These are phyloP conservation scores for Domatiomyces catenatus DNA, from an alignment of 2,329 filamentous ascomycete genomes.

Conservation along the genomic window DNA sequence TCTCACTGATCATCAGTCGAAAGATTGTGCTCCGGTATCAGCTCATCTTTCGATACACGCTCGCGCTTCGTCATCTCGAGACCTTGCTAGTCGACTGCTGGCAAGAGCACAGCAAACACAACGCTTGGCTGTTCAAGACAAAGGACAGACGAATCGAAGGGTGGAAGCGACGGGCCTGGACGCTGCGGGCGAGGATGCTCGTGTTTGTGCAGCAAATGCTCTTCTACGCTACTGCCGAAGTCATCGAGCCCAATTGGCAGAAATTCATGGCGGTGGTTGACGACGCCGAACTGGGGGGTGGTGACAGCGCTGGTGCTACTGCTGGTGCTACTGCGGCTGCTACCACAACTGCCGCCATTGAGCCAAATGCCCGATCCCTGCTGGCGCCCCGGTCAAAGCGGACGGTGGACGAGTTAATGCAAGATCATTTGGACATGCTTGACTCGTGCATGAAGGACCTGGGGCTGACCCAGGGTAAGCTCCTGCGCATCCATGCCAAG, in stretches of 20 bases:
- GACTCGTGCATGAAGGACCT: constrained; percentile 97
- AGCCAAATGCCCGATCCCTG: constrained; percentile 8
- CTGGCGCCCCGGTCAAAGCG: constrained; percentile 35
- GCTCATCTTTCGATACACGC: constrained; percentile 81
- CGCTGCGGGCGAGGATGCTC: constrained; percentile 79
- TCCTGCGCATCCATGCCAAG: constrained; percentile 89
- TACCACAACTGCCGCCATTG: too few species aligned
- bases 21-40: constrained; percentile 97
- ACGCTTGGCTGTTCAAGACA: constrained; percentile 70
- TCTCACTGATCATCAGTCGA: constrained; percentile 86
- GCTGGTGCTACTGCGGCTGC: too few species aligned
- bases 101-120: constrained; percentile 71
- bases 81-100: constrained; percentile 73
- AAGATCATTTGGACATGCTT: constrained; percentile 95
- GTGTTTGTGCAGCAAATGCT: constrained; percentile 93
- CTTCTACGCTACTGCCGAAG: constrained; percentile 93
- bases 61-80: constrained; percentile 80
- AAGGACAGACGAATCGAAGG: constrained; percentile 59
- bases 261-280: constrained; percentile 78
- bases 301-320: too few species aligned
- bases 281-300: constrained; percentile 35
- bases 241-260: constrained; percentile 96
- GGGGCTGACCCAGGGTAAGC: constrained; percentile 94
- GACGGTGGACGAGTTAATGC: constrained; percentile 95
- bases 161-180: constrained; percentile 90